Evolutionary conservation across 1,284 basidiomycete genomes (phyloP).

Genomic region (Afroboletus lepidellus): DNA sequence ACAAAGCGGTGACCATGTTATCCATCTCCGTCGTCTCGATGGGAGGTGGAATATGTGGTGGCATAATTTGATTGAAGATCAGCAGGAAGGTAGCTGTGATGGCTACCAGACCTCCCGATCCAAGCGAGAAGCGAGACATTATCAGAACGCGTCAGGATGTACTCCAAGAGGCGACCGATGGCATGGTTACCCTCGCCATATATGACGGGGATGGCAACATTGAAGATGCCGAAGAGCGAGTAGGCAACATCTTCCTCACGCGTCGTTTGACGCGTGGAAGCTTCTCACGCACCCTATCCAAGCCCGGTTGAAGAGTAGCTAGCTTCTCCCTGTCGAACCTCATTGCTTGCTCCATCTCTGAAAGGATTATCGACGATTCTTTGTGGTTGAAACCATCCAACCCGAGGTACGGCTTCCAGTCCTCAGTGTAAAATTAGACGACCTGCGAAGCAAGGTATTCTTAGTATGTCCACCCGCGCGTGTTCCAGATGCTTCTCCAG

Average conservation of each 20-base stretch:
- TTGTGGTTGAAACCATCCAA: too few relatives aligned
- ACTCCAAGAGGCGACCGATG: neutral
- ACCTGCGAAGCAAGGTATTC: too few relatives aligned
- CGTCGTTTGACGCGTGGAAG: neutral
- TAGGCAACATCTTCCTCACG: neutral
- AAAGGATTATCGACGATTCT: too few relatives aligned
- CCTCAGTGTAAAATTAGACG: too few relatives aligned
- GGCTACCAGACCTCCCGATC: neutral
- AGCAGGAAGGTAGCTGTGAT: neutral
- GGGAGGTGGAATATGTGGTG: neutral
- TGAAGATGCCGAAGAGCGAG: neutral
- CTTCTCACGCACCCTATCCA: constrained; percentile 4
- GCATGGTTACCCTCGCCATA: neutral
- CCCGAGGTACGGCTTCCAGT: too few relatives aligned
- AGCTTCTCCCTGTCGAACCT: neutral
- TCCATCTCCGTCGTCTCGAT: neutral
- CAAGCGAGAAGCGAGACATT: neutral
- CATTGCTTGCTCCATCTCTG: neutral
- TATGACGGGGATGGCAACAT: neutral
- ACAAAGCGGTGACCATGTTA: neutral
- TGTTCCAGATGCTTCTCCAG: neutral
- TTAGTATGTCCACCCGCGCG: too few relatives aligned
- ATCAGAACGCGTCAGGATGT: neutral
- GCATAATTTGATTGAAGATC: neutral
- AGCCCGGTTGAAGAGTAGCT: constrained; percentile 3